Percentiles rank a stretch among this genome's conserved stretches.
phyloP scores from a whole-genome alignment of 2,329 filamentous ascomycete species.

The Penicillium sp. region DNA sequence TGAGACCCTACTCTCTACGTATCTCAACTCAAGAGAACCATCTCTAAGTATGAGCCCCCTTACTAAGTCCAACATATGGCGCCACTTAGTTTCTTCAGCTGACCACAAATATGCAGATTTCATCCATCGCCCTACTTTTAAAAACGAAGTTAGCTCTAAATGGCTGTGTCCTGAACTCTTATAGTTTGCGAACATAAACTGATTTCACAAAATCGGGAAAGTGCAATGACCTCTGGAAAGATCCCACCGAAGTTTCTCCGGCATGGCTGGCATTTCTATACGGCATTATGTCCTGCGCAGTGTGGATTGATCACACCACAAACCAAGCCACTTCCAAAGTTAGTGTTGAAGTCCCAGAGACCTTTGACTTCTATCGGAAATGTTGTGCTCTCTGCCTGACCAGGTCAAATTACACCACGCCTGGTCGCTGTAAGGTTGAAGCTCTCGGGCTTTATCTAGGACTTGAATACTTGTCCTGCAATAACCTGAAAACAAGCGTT shows the following conservation, averaged over 20 bases:
- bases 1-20: constrained; percentile 25
- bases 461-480: constrained; percentile 20
- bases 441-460: constrained; percentile 19
- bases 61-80: background rate
- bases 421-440: constrained; percentile 26
- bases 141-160: constrained; percentile 11
- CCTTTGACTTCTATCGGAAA: constrained; percentile 46
- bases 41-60: constrained; percentile 22
- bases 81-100: background rate
- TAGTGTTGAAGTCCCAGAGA: constrained; percentile 6
- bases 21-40: constrained; percentile 27
- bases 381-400: constrained; percentile 19
- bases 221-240: constrained; percentile 21
- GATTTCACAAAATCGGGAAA: background rate
- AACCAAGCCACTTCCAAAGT: constrained; percentile 3
- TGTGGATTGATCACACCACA: constrained; percentile 18
- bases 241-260: constrained; percentile 8
- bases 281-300: constrained; percentile 16
- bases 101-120: constrained; percentile 9
- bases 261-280: constrained; percentile 21
- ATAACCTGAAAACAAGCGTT: constrained; percentile 46
- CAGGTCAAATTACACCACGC: constrained; percentile 23
- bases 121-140: constrained; percentile 21
- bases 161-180: no score
- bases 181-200: background rate